phyloP scores from a whole-genome alignment of 2,329 filamentous ascomycete genomes.

The Ploettnerulaceae sp. region DNA sequence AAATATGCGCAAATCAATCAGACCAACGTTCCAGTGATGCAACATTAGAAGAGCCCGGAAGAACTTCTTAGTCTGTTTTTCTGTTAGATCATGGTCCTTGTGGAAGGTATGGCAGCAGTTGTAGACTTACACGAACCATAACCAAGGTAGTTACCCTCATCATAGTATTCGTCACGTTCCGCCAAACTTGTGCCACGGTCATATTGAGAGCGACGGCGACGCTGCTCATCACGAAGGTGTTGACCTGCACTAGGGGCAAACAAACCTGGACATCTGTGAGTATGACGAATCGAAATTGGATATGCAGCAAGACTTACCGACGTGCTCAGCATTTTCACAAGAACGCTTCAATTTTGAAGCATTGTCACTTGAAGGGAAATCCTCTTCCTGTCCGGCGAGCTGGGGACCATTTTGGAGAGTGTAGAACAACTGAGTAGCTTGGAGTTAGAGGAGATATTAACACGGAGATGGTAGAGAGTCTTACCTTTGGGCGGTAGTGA shows the following conservation, averaged over 20 bases:
- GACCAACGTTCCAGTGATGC: too few species aligned
- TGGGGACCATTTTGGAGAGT: constrained; percentile 46
- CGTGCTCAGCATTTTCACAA: constrained; percentile 78
- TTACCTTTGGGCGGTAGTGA: constrained; percentile 78
- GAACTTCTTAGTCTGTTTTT: too few species aligned
- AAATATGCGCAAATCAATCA: too few species aligned
- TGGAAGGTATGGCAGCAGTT: constrained; percentile 1
- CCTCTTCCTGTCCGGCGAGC: constrained; percentile 68
- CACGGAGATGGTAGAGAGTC: constrained; percentile 33
- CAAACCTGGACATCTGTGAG: constrained; percentile 50
- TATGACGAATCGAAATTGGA: neutral
- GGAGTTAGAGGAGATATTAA: constrained; percentile 31
- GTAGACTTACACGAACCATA: constrained; percentile 20
- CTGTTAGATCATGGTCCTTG: too few species aligned
- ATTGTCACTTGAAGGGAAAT: constrained; percentile 77
- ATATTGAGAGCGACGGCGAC: constrained; percentile 66
- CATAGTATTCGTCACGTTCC: constrained; percentile 35
- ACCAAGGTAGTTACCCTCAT: constrained; percentile 14
- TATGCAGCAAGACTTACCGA: constrained; percentile 53
- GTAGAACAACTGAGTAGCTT: constrained; percentile 49
- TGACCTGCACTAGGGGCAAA: constrained; percentile 76
- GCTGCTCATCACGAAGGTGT: constrained; percentile 69
- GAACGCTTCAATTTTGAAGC: constrained; percentile 82
- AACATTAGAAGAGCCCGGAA: too few species aligned
- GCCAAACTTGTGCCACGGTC: constrained; percentile 76